Percentiles rank a stretch among this genome's conserved stretches.
These are phyloP conservation scores for Exophiala bonariae DNA, from an alignment of 2,329 filamentous ascomycete species.

Conservation along the genomic window DNA sequence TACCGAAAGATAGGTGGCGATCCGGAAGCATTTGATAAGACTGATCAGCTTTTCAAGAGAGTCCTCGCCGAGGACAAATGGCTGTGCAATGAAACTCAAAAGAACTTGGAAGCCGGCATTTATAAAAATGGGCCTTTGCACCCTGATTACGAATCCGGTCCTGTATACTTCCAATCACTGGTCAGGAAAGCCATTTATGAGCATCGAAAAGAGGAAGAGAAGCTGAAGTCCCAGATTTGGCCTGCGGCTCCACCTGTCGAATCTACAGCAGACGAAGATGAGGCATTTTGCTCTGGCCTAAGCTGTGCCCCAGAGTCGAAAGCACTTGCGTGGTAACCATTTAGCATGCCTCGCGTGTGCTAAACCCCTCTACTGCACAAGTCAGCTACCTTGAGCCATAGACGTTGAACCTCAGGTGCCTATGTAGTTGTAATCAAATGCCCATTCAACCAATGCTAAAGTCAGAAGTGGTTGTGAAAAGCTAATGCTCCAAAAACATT, in stretches of 20 bases:
- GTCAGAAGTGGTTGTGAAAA: too few relatives aligned
- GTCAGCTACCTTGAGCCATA: too few relatives aligned
- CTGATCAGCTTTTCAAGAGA: conserved; percentile 62
- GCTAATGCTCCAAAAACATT: too few relatives aligned
- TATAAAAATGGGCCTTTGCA: conserved; percentile 66
- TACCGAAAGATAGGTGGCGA: conserved; percentile 61
- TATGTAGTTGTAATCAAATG: too few relatives aligned
- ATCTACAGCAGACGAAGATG: conserved; percentile 17
- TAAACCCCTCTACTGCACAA: too few relatives aligned
- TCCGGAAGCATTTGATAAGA: conserved; percentile 58
- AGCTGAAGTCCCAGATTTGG: conserved; percentile 51
- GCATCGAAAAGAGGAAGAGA: conserved; percentile 50
- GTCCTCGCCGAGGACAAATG: conserved; percentile 66
- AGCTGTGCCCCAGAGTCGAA: conserved; percentile 5
- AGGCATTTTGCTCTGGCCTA: conserved; percentile 18
- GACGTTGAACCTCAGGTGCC: too few relatives aligned
- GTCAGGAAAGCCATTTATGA: conserved; percentile 50
- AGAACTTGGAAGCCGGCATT: conserved; percentile 61
- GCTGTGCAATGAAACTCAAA: conserved; percentile 60
- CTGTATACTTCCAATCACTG: conserved; percentile 56
- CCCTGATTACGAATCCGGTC: conserved; percentile 60
- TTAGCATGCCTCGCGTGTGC: too few relatives aligned
- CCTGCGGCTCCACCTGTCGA: conserved; percentile 37
- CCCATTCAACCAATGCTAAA: too few relatives aligned
- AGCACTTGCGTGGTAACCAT: too few relatives aligned